Base-by-base conservation (phyloP, 352 stramenopile species). In the Globisporangium nagaii region DNA sequence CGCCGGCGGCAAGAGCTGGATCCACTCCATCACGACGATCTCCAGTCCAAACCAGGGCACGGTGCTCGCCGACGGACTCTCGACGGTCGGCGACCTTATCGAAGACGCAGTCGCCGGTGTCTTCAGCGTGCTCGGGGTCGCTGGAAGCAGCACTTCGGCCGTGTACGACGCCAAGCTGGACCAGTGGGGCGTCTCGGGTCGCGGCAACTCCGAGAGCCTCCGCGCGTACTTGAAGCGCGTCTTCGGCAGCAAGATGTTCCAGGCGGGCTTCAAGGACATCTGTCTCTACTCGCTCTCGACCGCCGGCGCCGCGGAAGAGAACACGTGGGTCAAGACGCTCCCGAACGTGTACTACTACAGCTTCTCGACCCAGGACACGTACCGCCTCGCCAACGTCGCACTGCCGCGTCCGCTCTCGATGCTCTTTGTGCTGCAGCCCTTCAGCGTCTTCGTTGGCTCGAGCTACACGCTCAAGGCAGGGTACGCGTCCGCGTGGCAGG, bases 11-110 rank as follows among this genome's bases (percentile, higher is more conserved):
- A 71, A 75, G 47, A 27, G 60, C 51, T 74, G 66, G 66, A 53
- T 74, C 51, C 66, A 74, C 55, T 71, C 66, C 22, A 69, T 75
- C 52, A 67, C 66, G 50, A 65, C 53, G 10, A 42, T 68, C n/a
- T 55, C 63, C 7, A 39, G 39, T 27, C 56, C 60, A 3, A 39
- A 71, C 59, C 63, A 67, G 40, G 66, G 66, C 49, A 70, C 63
- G 53, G 22, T 54, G 15, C 31, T 70, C 22, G 59, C 58, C n/a
- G 53, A 71, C 45, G 52, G 41, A 8, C 44, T 66, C n/a, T 37
- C 57, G 9, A 34, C 19, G 13, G 34, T 70, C 9, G 55, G 56
- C 25, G 60, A 66, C 50, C 15, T 37, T 20, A 17, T 66, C n/a
- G 39, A 61, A 13, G 37, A 32, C 13, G 41, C 51, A 3, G 22